Percentiles rank a stretch among this genome's conserved stretches.
Conservation (phyloP, 202 grass and related monocot species). For the Brachypodium distachyon region DNA sequence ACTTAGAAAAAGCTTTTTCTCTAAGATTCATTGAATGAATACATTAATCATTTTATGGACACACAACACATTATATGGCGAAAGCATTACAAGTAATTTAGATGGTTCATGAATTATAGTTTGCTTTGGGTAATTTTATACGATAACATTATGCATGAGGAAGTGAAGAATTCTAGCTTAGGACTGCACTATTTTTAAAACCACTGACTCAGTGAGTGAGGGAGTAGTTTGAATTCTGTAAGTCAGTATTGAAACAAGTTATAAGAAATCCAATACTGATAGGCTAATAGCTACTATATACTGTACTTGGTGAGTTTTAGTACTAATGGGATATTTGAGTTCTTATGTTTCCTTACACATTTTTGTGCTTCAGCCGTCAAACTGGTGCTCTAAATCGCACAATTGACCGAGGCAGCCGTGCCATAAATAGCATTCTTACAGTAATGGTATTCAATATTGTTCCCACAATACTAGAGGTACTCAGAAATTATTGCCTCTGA, state of each 20-base stretch:
- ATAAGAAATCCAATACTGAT: not conserved
- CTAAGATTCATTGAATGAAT: conserved; percentile 8
- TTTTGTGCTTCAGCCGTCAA: conserved; percentile 78
- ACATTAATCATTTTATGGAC: not conserved
- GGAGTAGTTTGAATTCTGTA: not conserved
- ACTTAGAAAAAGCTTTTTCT: conserved; percentile 23
- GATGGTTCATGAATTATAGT: not conserved
- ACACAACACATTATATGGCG: not conserved
- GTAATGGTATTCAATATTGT: conserved; percentile 94
- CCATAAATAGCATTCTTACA: conserved; percentile 93
- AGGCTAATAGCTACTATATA: not conserved
- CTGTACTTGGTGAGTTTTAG: not conserved
- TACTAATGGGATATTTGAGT: not conserved
- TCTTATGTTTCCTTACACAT: conserved; percentile 13
- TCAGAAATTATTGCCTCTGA: conserved; percentile 5
- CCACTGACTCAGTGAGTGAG: not conserved
- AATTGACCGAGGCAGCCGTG: conserved; percentile 93
- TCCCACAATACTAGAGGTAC: conserved; percentile 92
- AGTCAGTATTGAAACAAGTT: not conserved
- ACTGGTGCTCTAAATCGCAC: conserved; percentile 92
- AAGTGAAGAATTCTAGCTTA: not conserved
- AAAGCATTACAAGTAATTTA: not conserved
- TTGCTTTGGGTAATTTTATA: not conserved
- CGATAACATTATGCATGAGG: not conserved
- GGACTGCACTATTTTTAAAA: not conserved